Evolutionary conservation across 495 filamentous ascomycete species (phyloP).

Genomic region (Aspergillus coremiiformis): DNA sequence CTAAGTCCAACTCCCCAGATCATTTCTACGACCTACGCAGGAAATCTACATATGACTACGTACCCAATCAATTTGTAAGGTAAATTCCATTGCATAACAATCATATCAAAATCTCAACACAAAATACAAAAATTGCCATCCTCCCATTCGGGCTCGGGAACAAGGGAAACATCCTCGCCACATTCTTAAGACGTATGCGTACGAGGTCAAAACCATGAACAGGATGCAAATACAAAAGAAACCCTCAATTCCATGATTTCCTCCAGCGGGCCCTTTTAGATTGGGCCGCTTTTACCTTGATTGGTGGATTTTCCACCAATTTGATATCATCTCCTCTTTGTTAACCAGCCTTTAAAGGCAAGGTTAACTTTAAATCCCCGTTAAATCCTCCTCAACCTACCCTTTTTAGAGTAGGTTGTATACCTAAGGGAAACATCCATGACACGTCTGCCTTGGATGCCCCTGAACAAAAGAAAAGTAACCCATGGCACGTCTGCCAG

Average conservation of each 20-base stretch:
- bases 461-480: not conserved
- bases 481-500: not conserved
- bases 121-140: not conserved
- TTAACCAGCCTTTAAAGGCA: not conserved
- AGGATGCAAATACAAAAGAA: conserved; percentile 1
- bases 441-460: not conserved
- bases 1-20: too few relatives aligned
- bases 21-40: too few relatives aligned
- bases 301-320: not conserved
- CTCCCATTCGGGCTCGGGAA: conserved; percentile 6
- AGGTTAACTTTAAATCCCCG: not conserved
- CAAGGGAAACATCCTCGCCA: conserved; percentile 13
- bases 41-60: too few relatives aligned
- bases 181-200: not conserved
- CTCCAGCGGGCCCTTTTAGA: not conserved
- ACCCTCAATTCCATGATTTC: not conserved
- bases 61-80: too few relatives aligned
- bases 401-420: too few relatives aligned
- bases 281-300: not conserved
- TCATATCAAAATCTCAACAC: not conserved
- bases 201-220: conserved; percentile 13
- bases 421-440: not conserved
- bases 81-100: too few relatives aligned
- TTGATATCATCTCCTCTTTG: not conserved
- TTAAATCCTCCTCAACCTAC: too few relatives aligned